A percentile compares a stretch with the other conserved stretches of the same genome.
phyloP scores from a whole-genome alignment of 352 stramenopile species.

The Globisporangium nodosum region DNA sequence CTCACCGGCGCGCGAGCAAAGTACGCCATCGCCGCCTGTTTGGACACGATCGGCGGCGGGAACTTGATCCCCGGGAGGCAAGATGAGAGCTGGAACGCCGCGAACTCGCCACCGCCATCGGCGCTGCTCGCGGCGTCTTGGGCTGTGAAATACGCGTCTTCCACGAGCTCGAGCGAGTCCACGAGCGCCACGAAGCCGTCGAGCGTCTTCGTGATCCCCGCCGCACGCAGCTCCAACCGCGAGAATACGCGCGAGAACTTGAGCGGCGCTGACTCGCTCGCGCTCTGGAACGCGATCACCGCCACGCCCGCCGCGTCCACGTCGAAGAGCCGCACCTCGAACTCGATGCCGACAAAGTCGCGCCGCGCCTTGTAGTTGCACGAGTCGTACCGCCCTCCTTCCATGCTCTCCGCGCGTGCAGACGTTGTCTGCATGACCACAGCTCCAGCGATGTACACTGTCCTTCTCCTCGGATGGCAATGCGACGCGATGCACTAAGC shows the following conservation, averaged over 20 bases:
- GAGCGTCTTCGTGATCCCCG: conserved; percentile 47
- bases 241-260: conserved; percentile 71
- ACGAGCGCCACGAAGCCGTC: conserved; percentile 55
- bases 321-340: conserved; percentile 69
- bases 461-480: too few species aligned
- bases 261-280: conserved; percentile 24
- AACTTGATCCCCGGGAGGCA: conserved; percentile 49
- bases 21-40: conserved; percentile 52
- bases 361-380: conserved; percentile 60
- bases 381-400: conserved; percentile 23
- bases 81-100: conserved; percentile 59
- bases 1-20: conserved; percentile 49
- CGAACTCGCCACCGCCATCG: conserved; percentile 28
- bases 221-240: conserved; percentile 32
- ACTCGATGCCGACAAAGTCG: conserved; percentile 55
- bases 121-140: conserved; percentile 23
- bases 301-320: conserved; percentile 62
- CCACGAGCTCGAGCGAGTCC: conserved; percentile 60
- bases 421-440: too few species aligned
- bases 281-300: conserved; percentile 43
- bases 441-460: neutral
- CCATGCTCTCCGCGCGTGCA: neutral
- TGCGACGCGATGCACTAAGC: too few species aligned
- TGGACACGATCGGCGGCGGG: conserved; percentile 50
- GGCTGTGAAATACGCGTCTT: conserved; percentile 58